Percentiles rank a stretch among this genome's conserved stretches.
These are phyloP conservation scores for Trypanosoma scelopori DNA, from an alignment of 208 protist species.

Conservation along the genomic window DNA sequence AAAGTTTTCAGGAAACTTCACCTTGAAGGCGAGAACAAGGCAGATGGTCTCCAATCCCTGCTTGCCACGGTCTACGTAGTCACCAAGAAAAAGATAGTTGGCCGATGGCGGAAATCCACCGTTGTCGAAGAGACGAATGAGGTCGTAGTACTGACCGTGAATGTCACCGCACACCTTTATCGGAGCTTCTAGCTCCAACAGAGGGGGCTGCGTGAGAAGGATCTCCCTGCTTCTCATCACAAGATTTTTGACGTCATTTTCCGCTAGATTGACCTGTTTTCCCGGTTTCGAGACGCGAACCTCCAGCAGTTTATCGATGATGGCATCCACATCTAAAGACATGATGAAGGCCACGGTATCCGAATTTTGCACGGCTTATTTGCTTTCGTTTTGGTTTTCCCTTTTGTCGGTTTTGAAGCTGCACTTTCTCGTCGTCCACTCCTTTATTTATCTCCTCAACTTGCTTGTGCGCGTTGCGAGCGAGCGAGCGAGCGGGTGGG, in stretches of 20 bases:
- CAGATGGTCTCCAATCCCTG: slow-evolving; percentile 98
- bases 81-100: slow-evolving; percentile 99
- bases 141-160: slow-evolving; percentile 99
- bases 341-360: slow-evolving; percentile 25
- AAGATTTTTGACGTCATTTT: slow-evolving; percentile 89
- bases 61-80: slow-evolving; percentile 99
- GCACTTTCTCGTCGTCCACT: not conserved
- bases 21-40: slow-evolving; percentile 98
- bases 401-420: not conserved
- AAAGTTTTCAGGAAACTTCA: slow-evolving; percentile 99
- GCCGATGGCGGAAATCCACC: slow-evolving; percentile 98
- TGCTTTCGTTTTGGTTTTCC: slow-evolving; percentile 3
- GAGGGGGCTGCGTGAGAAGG: slow-evolving; percentile 80
- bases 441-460: no score
- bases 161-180: slow-evolving; percentile 98
- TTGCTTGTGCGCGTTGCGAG: not conserved
- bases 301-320: slow-evolving; percentile 93
- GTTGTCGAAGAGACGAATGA: slow-evolving; percentile 99
- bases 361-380: not conserved
- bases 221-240: slow-evolving; percentile 83
- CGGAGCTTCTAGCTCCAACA: slow-evolving; percentile 91
- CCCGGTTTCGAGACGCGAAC: slow-evolving; percentile 86
- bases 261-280: slow-evolving; percentile 85
- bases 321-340: slow-evolving; percentile 83
- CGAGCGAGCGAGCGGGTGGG: no score